Percentiles rank a stretch among this genome's conserved stretches.
These are phyloP conservation scores for Nemania serpens DNA, from an alignment of 2,329 filamentous ascomycete species.

Conservation along the genomic window DNA sequence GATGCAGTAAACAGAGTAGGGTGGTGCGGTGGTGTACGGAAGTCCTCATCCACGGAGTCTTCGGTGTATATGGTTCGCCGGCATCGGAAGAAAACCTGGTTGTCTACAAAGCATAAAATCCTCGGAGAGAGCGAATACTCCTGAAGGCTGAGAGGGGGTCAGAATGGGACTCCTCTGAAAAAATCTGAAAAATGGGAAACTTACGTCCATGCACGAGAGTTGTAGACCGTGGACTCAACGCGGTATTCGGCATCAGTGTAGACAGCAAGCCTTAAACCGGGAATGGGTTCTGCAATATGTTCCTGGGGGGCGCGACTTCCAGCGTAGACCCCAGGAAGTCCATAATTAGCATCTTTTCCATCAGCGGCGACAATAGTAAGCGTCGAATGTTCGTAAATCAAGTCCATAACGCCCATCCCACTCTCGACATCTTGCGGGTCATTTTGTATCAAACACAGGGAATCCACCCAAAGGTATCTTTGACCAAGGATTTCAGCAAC, in stretches of 20 bases:
- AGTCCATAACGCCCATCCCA: background rate
- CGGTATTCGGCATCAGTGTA: background rate
- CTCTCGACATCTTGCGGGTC: background rate
- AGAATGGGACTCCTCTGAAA: background rate
- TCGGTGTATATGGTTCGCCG: background rate
- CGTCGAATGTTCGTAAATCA: background rate
- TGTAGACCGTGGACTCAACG: background rate
- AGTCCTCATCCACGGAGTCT: too few species aligned
- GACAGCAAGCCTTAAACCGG: background rate
- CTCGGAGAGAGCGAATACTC: background rate
- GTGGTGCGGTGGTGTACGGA: too few species aligned
- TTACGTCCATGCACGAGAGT: constrained; percentile 2
- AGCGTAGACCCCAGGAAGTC: background rate
- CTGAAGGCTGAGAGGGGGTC: background rate
- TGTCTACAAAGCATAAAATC: background rate
- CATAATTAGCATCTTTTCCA: background rate
- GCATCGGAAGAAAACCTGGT: background rate
- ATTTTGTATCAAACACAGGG: background rate
- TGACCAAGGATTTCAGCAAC: background rate
- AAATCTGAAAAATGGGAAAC: background rate
- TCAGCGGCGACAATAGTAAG: background rate
- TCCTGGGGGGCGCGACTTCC: background rate
- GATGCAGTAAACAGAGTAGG: background rate
- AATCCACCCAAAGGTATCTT: constrained; percentile 1
- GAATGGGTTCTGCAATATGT: background rate